phyloP scores from a whole-genome alignment of 768 basidiomycete genomes.

The Trametes punicea region DNA sequence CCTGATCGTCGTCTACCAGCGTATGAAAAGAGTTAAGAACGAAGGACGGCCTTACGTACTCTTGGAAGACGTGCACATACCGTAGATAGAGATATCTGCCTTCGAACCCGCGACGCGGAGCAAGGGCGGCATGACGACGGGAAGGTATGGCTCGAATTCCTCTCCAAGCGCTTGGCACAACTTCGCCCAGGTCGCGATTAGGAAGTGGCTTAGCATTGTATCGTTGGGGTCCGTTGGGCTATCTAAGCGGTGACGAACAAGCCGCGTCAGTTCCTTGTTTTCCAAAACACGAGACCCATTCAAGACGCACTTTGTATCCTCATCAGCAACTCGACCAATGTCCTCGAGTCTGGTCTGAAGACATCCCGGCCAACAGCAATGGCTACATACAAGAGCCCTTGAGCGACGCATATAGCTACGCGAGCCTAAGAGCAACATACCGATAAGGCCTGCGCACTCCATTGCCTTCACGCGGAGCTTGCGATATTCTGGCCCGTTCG shows the following conservation, averaged over 20 bases:
- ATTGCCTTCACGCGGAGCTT: constrained; percentile 80
- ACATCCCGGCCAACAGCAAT: constrained; percentile 83
- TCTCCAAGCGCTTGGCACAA: constrained; percentile 80
- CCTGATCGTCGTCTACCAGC: constrained; percentile 50
- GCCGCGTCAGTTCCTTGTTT: too few species aligned
- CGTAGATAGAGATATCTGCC: constrained; percentile 71
- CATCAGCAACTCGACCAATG: constrained; percentile 70
- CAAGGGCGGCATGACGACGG: constrained; percentile 78
- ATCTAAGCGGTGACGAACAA: constrained; percentile 43
- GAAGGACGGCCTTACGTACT: not conserved
- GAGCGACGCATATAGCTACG: not conserved
- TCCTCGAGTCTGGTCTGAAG: constrained; percentile 71
- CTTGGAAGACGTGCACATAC: constrained; percentile 35
- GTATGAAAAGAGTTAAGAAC: not conserved
- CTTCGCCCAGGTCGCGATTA: constrained; percentile 87
- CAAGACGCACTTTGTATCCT: constrained; percentile 65
- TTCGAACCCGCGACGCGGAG: constrained; percentile 76
- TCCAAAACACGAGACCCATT: not conserved
- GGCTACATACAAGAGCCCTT: constrained; percentile 40
- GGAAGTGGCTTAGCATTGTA: constrained; percentile 67
- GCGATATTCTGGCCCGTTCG: constrained; percentile 61
- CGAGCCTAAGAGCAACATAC: constrained; percentile 37
- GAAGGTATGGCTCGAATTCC: constrained; percentile 85
- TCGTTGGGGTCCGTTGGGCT: constrained; percentile 67
- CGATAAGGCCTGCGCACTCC: constrained; percentile 87